A percentile compares a stretch with the other conserved stretches of the same genome.
phyloP scores from a whole-genome alignment of 495 filamentous ascomycete genomes.

The Daldinia caldariorum region DNA sequence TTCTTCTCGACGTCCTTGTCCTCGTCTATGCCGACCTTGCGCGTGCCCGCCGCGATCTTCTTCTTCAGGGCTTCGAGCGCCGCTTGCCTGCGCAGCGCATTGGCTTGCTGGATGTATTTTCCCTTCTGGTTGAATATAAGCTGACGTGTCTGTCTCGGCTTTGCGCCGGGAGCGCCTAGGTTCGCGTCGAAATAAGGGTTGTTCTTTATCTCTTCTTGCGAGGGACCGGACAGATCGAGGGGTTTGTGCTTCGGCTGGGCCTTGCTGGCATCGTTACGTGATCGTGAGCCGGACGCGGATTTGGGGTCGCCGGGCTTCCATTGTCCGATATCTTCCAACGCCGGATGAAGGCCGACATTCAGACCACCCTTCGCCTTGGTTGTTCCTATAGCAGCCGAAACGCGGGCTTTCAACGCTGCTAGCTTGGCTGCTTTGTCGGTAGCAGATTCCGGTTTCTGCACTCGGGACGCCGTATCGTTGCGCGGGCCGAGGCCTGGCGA shows the following conservation, averaged over 20 bases:
- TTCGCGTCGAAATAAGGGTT: slow-evolving; percentile 91
- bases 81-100: slow-evolving; percentile 84
- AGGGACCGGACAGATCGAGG: slow-evolving; percentile 74
- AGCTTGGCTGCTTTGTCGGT: slow-evolving; percentile 61
- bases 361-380: slow-evolving; percentile 76
- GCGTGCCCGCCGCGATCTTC: slow-evolving; percentile 83
- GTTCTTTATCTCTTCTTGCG: slow-evolving; percentile 64
- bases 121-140: slow-evolving; percentile 95
- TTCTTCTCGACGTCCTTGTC: slow-evolving; percentile 89
- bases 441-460: slow-evolving; percentile 63
- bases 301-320: slow-evolving; percentile 63
- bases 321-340: slow-evolving; percentile 77
- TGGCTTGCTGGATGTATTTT: slow-evolving; percentile 94
- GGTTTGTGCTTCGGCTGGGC: slow-evolving; percentile 36
- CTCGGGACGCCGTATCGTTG: slow-evolving; percentile 60
- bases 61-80: slow-evolving; percentile 94
- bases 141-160: slow-evolving; percentile 72
- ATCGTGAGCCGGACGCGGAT: slow-evolving; percentile 35
- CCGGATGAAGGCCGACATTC: slow-evolving; percentile 90
- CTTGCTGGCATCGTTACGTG: slow-evolving; percentile 27
- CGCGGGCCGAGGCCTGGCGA: slow-evolving; percentile 61
- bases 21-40: slow-evolving; percentile 90
- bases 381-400: slow-evolving; percentile 75
- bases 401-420: slow-evolving; percentile 81
- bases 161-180: slow-evolving; percentile 69